Base-by-base conservation (phyloP, 768 basidiomycete genomes). In the Harrya chromipes region DNA sequence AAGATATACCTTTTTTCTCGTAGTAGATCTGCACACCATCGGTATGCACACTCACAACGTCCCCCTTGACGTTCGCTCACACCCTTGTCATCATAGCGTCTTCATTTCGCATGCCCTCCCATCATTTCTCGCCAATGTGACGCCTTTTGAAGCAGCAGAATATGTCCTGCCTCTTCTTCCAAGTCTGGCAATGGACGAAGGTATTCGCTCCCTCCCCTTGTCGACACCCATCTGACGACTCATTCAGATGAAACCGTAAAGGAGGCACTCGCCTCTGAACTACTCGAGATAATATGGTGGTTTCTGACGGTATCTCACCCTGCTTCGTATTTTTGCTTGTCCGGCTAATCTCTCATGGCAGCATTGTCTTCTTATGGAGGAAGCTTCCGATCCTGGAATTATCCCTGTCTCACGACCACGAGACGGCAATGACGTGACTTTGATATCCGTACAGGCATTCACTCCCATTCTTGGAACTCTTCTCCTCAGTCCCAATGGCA, bases 161-260 rank as follows among this genome's bases (percentile, higher is more conserved):
- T 98, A 95, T 63, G 90, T 98, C 49, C 72, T 95, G 17, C 94
- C 94, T 1, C 80, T 97, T n/a, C 78, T 98, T 49, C 86, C 80
- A 43, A 80, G 79, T 37, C 80, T 97, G 24, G 90, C 90, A 9
- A 82, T 87, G 69, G 92, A 94, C 61, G 83, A 90, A 65, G 91
- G 91, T 90, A 54, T 37, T 67, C 24, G 1, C 46, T 24, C 51
- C 29, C 42, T 27, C 46, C 31, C 46, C 53, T 37, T 40, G 38
- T 21, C 13, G 8, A 16, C 29, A 16, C 35, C 1, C 38, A 27
- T 47, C 48, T 66, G 9, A 58, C 48, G 27, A 41, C 36, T 55
- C 31, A 40, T 51, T 29, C 60, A 91, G 93, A 95, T 52, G 93
- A 95, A 61, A 66, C 76, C 39, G 91, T 97, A 45, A 90, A 89